Percentiles rank a stretch among this genome's conserved stretches.
Evolutionary conservation across 2,329 filamentous ascomycete species (phyloP).

Genomic region (Basipetospora chlamydospora): DNA sequence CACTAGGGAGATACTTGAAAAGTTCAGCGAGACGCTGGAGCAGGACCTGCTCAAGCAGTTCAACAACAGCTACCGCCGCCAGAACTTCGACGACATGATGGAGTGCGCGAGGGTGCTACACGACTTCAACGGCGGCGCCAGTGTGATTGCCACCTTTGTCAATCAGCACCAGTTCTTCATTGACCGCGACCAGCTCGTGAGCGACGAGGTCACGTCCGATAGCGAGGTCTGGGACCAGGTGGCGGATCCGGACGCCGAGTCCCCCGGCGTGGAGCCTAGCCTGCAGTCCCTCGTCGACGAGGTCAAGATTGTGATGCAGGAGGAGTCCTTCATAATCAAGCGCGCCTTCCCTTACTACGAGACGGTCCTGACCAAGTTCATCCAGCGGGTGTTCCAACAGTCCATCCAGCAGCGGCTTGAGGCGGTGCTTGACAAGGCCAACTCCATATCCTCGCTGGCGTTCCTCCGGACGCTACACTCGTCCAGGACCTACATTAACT

Average conservation of each 20-base stretch:
- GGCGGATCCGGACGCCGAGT: slow-evolving; percentile 85
- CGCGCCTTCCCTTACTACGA: slow-evolving; percentile 93
- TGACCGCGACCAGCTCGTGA: slow-evolving; percentile 80
- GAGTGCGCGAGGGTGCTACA: slow-evolving; percentile 88
- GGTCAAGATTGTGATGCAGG: slow-evolving; percentile 88
- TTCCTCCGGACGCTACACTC: slow-evolving; percentile 86
- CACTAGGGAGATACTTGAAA: slow-evolving; percentile 83
- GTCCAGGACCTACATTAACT: slow-evolving; percentile 75
- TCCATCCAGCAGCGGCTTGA: slow-evolving; percentile 93
- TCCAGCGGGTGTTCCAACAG: slow-evolving; percentile 94
- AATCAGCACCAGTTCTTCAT: slow-evolving; percentile 99
- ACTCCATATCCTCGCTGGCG: slow-evolving; percentile 77
- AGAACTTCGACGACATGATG: slow-evolving; percentile 96
- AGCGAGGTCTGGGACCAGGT: slow-evolving; percentile 76
- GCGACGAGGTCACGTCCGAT: slow-evolving; percentile 67
- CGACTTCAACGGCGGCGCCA: slow-evolving; percentile 91
- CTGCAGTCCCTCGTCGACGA: slow-evolving; percentile 87
- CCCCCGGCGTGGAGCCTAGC: slow-evolving; percentile 81
- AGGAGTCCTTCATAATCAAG: slow-evolving; percentile 94
- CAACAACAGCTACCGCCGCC: slow-evolving; percentile 87
- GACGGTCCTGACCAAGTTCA: slow-evolving; percentile 79
- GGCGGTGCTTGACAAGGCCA: slow-evolving; percentile 89
- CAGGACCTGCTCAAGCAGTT: slow-evolving; percentile 93
- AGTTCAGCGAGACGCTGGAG: slow-evolving; percentile 89
- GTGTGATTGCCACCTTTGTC: slow-evolving; percentile 89